Percentiles rank a stretch among this genome's conserved stretches.
These are phyloP conservation scores for Xylaria sp. DNA, from an alignment of 2,329 filamentous ascomycete species.

Conservation along the genomic window DNA sequence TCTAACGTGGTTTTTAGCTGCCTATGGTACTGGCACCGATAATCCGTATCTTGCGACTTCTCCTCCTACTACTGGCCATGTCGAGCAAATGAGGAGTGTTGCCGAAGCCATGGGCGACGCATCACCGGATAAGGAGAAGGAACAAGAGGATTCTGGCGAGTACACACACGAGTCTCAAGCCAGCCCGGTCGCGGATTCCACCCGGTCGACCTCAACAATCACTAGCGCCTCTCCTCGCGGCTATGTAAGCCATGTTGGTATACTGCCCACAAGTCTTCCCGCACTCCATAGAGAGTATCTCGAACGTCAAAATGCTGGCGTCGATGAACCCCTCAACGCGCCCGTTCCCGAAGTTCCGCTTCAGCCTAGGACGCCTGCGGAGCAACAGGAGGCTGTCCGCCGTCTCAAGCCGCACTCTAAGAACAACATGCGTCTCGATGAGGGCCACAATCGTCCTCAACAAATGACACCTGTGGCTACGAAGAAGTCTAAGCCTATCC, in stretches of 20 bases:
- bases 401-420: slow-evolving; percentile 85
- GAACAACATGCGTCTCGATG: slow-evolving; percentile 72
- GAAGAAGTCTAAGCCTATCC: slow-evolving; percentile 79
- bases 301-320: slow-evolving; percentile 68
- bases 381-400: slow-evolving; percentile 81
- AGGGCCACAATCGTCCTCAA: slow-evolving; percentile 62
- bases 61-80: slow-evolving; percentile 54
- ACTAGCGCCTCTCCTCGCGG: slow-evolving; percentile 56
- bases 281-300: slow-evolving; percentile 91
- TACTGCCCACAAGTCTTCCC: slow-evolving; percentile 88
- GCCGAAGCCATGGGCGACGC: slow-evolving; percentile 55
- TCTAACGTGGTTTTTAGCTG: slow-evolving; percentile 48
- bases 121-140: slow-evolving; percentile 25
- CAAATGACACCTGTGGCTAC: slow-evolving; percentile 67
- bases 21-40: slow-evolving; percentile 49
- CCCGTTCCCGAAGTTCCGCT: slow-evolving; percentile 55
- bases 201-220: slow-evolving; percentile 58
- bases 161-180: slow-evolving; percentile 44
- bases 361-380: slow-evolving; percentile 66
- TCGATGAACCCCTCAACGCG: slow-evolving; percentile 51
- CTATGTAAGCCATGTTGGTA: slow-evolving; percentile 84
- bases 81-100: slow-evolving; percentile 62
- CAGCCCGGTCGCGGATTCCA: slow-evolving; percentile 61
- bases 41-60: slow-evolving; percentile 51
- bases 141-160: slow-evolving; percentile 23